Conservation (phyloP, 805 yeast species). For the Ogataea minuta region DNA sequence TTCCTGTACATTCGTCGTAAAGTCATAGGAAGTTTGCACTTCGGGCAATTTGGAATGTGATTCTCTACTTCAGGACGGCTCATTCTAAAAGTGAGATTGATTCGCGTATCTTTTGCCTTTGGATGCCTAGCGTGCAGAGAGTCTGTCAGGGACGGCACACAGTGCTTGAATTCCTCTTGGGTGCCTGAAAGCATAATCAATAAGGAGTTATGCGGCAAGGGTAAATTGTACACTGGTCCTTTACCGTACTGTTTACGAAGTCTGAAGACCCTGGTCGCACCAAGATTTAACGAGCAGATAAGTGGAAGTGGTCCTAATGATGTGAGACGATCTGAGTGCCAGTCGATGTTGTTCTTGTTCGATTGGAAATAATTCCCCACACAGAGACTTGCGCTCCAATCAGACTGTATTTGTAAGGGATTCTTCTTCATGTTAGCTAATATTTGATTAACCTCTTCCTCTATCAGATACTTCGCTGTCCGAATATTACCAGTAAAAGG, state of each 20-base stretch:
- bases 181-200: conserved; percentile 76
- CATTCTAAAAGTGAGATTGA: conserved; percentile 66
- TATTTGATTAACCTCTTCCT: conserved; percentile 39
- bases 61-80: conserved; percentile 39
- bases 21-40: conserved; percentile 44
- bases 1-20: conserved; percentile 54
- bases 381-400: conserved; percentile 55
- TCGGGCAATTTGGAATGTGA: conserved; percentile 43
- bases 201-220: conserved; percentile 68
- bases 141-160: conserved; percentile 47
- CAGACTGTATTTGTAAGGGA: conserved; percentile 37
- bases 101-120: conserved; percentile 48
- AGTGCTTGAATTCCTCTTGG: conserved; percentile 73
- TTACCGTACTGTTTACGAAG: conserved; percentile 42
- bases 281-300: conserved; percentile 67
- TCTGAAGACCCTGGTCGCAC: conserved; percentile 67
- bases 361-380: conserved; percentile 56
- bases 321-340: conserved; percentile 75
- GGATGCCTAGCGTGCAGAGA: conserved; percentile 42
- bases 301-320: conserved; percentile 69
- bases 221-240: conserved; percentile 46
- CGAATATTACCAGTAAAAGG: conserved; percentile 34
- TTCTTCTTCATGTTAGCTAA: conserved; percentile 22
- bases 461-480: conserved; percentile 38
- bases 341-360: conserved; percentile 54